phyloP scores from a whole-genome alignment of 1,284 basidiomycete species.

The Austroboletus niveus region DNA sequence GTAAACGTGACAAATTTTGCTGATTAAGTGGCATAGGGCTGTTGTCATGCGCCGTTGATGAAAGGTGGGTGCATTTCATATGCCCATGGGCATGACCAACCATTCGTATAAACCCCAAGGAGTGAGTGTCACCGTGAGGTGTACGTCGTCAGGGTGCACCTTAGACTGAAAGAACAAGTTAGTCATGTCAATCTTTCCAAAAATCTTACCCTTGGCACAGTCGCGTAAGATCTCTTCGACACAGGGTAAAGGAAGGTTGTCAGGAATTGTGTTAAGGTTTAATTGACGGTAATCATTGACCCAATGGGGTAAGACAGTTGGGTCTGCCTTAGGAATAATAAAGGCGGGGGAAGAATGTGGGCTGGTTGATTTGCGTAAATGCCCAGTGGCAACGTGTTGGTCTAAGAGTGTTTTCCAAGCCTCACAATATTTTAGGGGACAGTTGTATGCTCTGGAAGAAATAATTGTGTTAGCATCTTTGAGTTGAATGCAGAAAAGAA shows the following conservation, averaged over 20 bases:
- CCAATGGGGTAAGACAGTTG: conserved; percentile 5
- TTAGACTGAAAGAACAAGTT: no score
- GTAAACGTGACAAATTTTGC: background rate
- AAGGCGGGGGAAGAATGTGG: conserved; percentile 4
- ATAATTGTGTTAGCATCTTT: conserved; percentile 23
- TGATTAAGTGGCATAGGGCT: background rate
- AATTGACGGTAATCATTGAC: conserved; percentile 18
- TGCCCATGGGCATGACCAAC: background rate
- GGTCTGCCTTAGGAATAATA: conserved; percentile 11
- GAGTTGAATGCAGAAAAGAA: conserved; percentile 8
- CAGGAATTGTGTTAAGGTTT: conserved; percentile 22
- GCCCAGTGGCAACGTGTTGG: conserved; percentile 27
- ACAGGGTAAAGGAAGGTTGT: conserved; percentile 21
- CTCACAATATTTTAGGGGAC: conserved; percentile 27
- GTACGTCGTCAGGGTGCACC: no score
- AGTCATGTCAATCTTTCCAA: no score
- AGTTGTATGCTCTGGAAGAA: conserved; percentile 18
- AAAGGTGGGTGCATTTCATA: background rate
- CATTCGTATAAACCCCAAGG: no score
- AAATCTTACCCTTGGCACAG: no score
- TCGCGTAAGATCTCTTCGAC: background rate
- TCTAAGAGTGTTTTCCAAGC: conserved; percentile 30
- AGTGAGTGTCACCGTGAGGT: no score
- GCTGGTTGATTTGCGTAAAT: conserved; percentile 9
- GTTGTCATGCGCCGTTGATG: background rate